These are phyloP conservation scores for Karstenula rhodostoma DNA, from an alignment of 2,329 filamentous ascomycete genomes.

Conservation along the genomic window DNA sequence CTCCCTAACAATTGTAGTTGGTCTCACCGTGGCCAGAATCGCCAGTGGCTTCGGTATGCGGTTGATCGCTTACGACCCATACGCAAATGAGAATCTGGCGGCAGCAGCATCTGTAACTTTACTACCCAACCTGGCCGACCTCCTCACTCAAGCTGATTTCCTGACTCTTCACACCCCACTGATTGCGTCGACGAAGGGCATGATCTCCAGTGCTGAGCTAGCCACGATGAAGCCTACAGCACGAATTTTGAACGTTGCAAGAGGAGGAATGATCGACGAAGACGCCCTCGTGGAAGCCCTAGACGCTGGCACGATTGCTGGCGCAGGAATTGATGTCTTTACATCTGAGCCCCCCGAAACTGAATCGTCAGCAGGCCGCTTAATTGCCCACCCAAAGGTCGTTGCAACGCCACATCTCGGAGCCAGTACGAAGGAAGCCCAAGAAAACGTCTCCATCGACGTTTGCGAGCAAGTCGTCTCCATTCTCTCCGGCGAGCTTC, in stretches of 20 bases:
- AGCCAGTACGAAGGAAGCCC: conserved; percentile 81
- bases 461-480: conserved; percentile 81
- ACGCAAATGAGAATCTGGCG: conserved; percentile 77
- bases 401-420: conserved; percentile 82
- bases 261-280: conserved; percentile 84
- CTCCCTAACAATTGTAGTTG: conserved; percentile 59
- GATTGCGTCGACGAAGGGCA: conserved; percentile 76
- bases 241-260: conserved; percentile 78
- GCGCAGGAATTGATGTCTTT: conserved; percentile 82
- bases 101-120: conserved; percentile 71
- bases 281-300: conserved; percentile 74
- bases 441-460: conserved; percentile 84
- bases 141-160: conserved; percentile 76
- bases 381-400: conserved; percentile 75
- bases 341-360: conserved; percentile 74
- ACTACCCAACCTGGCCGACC: conserved; percentile 63
- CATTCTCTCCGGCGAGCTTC: conserved; percentile 75
- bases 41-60: conserved; percentile 80
- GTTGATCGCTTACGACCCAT: conserved; percentile 78
- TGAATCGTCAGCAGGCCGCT: conserved; percentile 65
- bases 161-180: conserved; percentile 83
- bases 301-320: conserved; percentile 74
- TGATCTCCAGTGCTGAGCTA: conserved; percentile 74
- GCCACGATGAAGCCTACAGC: conserved; percentile 76
- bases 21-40: conserved; percentile 80